Percentiles rank a stretch among this genome's conserved stretches.
These are phyloP conservation scores for Arachis stenosperma DNA, from an alignment of 306 rosid genomes.

Conservation along the genomic window DNA sequence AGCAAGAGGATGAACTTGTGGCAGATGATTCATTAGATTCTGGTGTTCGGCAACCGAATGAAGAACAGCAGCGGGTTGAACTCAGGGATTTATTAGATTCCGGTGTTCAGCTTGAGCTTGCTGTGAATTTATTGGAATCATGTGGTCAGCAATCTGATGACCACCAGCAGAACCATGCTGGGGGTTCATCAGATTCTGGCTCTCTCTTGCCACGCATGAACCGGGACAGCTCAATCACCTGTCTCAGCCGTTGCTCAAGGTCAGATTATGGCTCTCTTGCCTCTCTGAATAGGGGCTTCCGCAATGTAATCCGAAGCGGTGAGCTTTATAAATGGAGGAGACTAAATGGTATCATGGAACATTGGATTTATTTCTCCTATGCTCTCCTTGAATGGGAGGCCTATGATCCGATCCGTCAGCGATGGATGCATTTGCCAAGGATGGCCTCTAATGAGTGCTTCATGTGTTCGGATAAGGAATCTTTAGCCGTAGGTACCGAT, in stretches of 20 bases:
- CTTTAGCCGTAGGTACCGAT: slow-evolving; percentile 94
- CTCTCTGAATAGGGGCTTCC: slow-evolving; percentile 65
- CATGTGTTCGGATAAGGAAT: slow-evolving; percentile 88
- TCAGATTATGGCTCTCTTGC: slow-evolving; percentile 83
- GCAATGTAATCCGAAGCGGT: slow-evolving; percentile 65
- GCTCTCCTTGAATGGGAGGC: slow-evolving; percentile 91
- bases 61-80: slow-evolving; percentile 7
- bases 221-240: slow-evolving; percentile 75
- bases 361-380: slow-evolving; percentile 89
- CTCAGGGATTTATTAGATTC: slow-evolving; percentile 20
- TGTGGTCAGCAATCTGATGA: slow-evolving; percentile 44
- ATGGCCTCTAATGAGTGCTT: slow-evolving; percentile 90
- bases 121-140: slow-evolving; percentile 8
- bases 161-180: slow-evolving; percentile 33
- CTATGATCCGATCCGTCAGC: slow-evolving; percentile 66
- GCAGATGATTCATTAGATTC: slow-evolving; percentile 28
- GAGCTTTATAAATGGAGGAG: slow-evolving; percentile 83
- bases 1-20: not conserved
- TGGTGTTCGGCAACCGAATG: not conserved
- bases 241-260: slow-evolving; percentile 82
- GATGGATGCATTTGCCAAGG: slow-evolving; percentile 92
- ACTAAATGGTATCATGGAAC: slow-evolving; percentile 68
- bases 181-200: slow-evolving; percentile 64
- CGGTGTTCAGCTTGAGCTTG: slow-evolving; percentile 11
- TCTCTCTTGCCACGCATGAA: slow-evolving; percentile 63